phyloP scores from a whole-genome alignment of 495 filamentous ascomycete genomes.

The Margaritispora aquatica region DNA sequence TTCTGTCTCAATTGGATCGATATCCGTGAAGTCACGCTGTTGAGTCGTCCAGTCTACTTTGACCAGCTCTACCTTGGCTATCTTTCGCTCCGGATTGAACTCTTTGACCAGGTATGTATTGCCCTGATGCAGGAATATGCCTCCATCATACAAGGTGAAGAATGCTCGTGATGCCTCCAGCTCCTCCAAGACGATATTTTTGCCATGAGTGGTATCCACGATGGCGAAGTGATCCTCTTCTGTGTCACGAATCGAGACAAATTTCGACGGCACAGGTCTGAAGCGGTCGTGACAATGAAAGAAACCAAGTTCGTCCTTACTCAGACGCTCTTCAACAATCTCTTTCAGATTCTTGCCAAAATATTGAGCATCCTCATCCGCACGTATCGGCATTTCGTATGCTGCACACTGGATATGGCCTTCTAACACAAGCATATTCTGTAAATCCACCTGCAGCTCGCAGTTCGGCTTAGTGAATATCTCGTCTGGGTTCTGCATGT shows the following conservation, averaged over 20 bases:
- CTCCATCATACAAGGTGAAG: constrained; percentile 95
- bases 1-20: constrained; percentile 86
- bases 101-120: constrained; percentile 87
- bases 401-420: constrained; percentile 96
- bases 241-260: constrained; percentile 85
- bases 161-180: constrained; percentile 92
- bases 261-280: constrained; percentile 73
- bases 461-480: constrained; percentile 93
- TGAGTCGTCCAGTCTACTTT: constrained; percentile 92
- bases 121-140: constrained; percentile 95
- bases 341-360: constrained; percentile 70
- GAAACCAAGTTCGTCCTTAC: constrained; percentile 69
- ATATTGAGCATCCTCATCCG: constrained; percentile 67
- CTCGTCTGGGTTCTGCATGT: constrained; percentile 94
- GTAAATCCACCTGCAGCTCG: constrained; percentile 82
- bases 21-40: constrained; percentile 91
- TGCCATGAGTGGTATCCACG: constrained; percentile 75
- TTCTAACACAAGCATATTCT: constrained; percentile 85
- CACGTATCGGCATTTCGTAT: constrained; percentile 85
- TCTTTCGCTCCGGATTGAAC: constrained; percentile 68
- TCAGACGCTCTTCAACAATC: constrained; percentile 68
- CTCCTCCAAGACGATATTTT: constrained; percentile 85
- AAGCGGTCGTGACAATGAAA: constrained; percentile 89
- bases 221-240: constrained; percentile 85
- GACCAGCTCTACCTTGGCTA: constrained; percentile 68